Base-by-base conservation (phyloP, 768 basidiomycete species). In the Ramaria sp. region DNA sequence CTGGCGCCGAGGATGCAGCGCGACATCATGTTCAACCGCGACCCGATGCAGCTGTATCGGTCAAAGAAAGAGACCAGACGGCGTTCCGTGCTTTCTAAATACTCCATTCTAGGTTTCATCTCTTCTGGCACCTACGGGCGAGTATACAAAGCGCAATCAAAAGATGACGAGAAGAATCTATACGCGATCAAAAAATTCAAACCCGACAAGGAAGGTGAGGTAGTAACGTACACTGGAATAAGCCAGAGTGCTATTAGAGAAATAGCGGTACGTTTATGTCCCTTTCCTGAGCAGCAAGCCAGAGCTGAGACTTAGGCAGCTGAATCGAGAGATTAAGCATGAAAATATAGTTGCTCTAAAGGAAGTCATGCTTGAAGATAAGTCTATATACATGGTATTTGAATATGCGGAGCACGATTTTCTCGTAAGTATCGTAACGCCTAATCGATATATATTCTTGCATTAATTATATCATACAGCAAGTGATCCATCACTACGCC, bases 141-240 rank as follows among this genome's bases (percentile, higher is more conserved):
- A n/a, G 96, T 98, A 1, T 99, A 98, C 81, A 98, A 98, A 69
- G 96, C 94, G 0, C 80, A 84, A 65, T 87, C 86, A 65, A 74
- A 80, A 47, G 86, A 84, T 12, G 77, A 81, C 3, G 65, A 66
- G 15, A 81, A 76, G 2, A 75, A 73, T 60, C 78, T 95, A 48
- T 87, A 93, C 63, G 96, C 96, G 6, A 98, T 99, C 73, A 99
- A 99, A 77, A 99, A 98, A 70, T 98, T 98, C 76, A 99, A 99
- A 67, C 96, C 95, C 0, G 96, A 99, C 77, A 98, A 98, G 70
- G 96, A 99, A 72, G 95, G 95, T 20, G 96, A 98, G 66, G 84
- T 93, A 0, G 73, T 87, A 52, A 92, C 92, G 0, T 99, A 98
- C 68, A 97, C 95, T 10, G 96, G 95, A 1, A 92, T 99, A 63